Base-by-base conservation (phyloP, 768 basidiomycete species). In the Clavaria fumosa region DNA sequence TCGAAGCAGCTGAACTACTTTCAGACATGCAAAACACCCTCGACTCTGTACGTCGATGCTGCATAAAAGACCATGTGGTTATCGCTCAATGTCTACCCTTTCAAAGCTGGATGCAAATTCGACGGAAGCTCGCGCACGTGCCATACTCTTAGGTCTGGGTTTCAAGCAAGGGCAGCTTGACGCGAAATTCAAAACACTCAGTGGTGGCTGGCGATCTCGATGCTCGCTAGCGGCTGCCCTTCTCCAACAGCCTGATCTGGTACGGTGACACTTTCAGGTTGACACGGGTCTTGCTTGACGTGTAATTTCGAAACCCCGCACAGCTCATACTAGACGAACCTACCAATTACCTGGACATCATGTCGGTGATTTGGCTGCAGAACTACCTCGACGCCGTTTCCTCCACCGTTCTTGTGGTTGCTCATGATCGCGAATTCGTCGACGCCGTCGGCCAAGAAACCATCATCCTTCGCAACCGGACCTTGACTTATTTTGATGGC, bases 171-270 rank as follows among this genome's bases (percentile, higher is more conserved):
- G 56, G 10, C 50, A 48, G 34, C 50, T 58, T 6, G 55, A 62
- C 19, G 58, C 60, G 38, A 61, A 62, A 4, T 65, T 67, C 38
- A 50, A 53, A 1, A 55, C 61, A 0, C 56, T 80, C 17, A 75
- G 71, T 18, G 77, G 77, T 12, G 78, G 78, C 0, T 81, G 78
- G 78, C 54, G 67, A 27, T 70, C 72, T 31, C 60, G 76, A 14
- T 69, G 69, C 40, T 63, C 66, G 22, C 60, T 81, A 2, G 78
- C 75, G 3, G 63, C 63, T 21, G 69, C 71, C 0, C 55, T 81
- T 10, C 63, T 78, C 38, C 61, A 72, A 24, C 60, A 66, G 21
- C 63, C 63, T 5, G 71, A 80, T 43, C 53, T 78, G 9, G n/a
- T n/a, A n/a, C n/a, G n/a, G n/a, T n/a, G n/a, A n/a, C n/a, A n/a